These are phyloP conservation scores for Borovskyia barvae DNA, from an alignment of 208 protist genomes.

Conservation along the genomic window DNA sequence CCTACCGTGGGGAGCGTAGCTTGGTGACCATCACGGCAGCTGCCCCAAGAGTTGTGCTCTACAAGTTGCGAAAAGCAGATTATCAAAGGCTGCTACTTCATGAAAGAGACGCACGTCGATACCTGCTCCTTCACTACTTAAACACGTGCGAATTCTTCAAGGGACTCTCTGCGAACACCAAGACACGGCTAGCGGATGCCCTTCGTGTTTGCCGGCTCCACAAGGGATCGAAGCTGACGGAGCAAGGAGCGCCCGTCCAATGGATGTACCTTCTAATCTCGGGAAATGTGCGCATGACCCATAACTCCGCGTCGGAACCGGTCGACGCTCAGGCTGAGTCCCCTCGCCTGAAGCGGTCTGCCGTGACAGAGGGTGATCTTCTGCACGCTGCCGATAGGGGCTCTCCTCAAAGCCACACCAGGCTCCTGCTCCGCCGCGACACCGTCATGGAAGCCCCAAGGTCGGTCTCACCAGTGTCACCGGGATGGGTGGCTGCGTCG, in stretches of 20 bases:
- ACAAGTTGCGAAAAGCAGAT: constrained; percentile 39
- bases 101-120: constrained; percentile 39
- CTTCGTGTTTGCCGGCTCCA: constrained; percentile 56
- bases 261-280: constrained; percentile 83
- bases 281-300: constrained; percentile 48
- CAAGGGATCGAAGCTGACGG: constrained; percentile 35
- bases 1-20: constrained; percentile 36
- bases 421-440: too few relatives aligned
- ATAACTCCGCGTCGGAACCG: background rate
- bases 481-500: too few relatives aligned
- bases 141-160: constrained; percentile 44
- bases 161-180: constrained; percentile 29
- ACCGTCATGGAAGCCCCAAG: too few relatives aligned
- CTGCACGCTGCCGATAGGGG: too few relatives aligned
- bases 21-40: constrained; percentile 43
- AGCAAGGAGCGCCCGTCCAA: constrained; percentile 49
- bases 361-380: too few relatives aligned
- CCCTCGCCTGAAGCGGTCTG: too few relatives aligned
- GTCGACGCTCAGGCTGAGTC: too few relatives aligned
- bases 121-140: constrained; percentile 62
- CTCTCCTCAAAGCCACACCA: too few relatives aligned
- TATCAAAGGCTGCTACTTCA: constrained; percentile 55
- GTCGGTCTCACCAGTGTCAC: too few relatives aligned
- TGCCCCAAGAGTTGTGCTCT: constrained; percentile 37
- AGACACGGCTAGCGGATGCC: constrained; percentile 51